Evolutionary conservation across 2,329 filamentous ascomycete species (phyloP), one percentile per base, ranked within the genome.

Genomic region (Sarocladium kiliense): DNA sequence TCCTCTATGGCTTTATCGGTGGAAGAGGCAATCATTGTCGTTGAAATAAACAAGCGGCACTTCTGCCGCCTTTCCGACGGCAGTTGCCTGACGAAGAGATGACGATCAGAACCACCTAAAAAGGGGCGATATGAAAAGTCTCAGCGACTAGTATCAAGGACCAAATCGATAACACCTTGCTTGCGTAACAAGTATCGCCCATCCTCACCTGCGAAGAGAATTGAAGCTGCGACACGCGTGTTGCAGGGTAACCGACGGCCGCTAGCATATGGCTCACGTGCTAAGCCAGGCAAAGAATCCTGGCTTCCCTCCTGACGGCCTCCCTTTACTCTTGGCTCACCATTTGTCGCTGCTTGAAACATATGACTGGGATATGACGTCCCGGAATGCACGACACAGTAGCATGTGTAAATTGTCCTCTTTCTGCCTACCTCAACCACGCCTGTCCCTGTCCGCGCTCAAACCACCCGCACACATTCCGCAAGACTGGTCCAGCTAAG

Each of bases 1-100:
- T 81, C 63, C 16, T 34, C 47, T n/a, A 51, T 51, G 18, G 30
- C 47, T 4, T 2, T 23, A 10, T 51, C 47, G n/a, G 6, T n/a
- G 10, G 12, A 7, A 36, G 30, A 21, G n/a, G n/a, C 14, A 12
- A 27, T 23, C 27, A 51, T 51, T 7, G 44, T 47, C 44, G 44
- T 47, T 18, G 21, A 47, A 47, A 27, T 47, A 47, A 47, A 47
- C 23, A 47, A 27, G 14, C 44, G 25, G 25, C 44, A 47, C 44
- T 47, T 47, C 27, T 12, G 6, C 7, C 44, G 23, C 23, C n/a
- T 10, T 11, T n/a, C 44, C 44, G 44, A 27, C 14, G 44, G 25
- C 19, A 23, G 18, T n/a, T 47, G 6, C 25, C 44, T 30, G 9
- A 16, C n/a, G n/a, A 18, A 14, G 5, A 23, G 12, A n/a, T 11